Percentiles rank a stretch among this genome's conserved stretches.
Evolutionary conservation across 371 early-diverging fungal species (phyloP).

Genomic region (Amoeboaphelidium occidentale): DNA sequence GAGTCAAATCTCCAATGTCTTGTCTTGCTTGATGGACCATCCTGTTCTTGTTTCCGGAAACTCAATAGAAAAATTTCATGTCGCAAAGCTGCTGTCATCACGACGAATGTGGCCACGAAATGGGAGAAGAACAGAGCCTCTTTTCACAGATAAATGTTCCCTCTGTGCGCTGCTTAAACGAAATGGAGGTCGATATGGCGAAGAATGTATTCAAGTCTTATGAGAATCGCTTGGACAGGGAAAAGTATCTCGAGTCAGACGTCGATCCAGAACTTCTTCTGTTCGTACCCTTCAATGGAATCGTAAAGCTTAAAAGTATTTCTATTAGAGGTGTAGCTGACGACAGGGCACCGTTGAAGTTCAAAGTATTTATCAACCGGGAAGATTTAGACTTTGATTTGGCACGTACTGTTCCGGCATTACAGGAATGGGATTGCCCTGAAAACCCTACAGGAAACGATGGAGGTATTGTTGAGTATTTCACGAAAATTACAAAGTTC

Average conservation of each 20-base stretch:
- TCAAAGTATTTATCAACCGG: conserved; percentile 62
- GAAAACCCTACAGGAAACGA: conserved; percentile 2
- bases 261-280: background rate
- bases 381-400: conserved; percentile 76
- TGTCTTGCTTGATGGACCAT: too few relatives aligned
- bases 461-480: conserved; percentile 4
- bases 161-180: conserved; percentile 55
- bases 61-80: too few relatives aligned
- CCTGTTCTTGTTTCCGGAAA: too few relatives aligned
- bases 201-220: conserved; percentile 57
- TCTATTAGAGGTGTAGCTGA: conserved; percentile 37
- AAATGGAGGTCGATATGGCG: conserved; percentile 33
- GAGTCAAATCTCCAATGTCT: too few relatives aligned
- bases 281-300: conserved; percentile 42
- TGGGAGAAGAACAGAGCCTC: conserved; percentile 47
- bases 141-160: conserved; percentile 53
- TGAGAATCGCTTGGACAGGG: conserved; percentile 47
- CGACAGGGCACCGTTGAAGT: conserved; percentile 32
- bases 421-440: conserved; percentile 58
- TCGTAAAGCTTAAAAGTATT: conserved; percentile 69
- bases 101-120: conserved; percentile 23
- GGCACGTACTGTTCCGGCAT: conserved; percentile 33
- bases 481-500: conserved; percentile 51
- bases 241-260: too few relatives aligned
- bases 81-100: too few relatives aligned